phyloP scores from a whole-genome alignment of 176 grass and related monocot species.

The Zea mays region Zm-B73-REFERENCE-NAM-5.0 NC_050101.1:121475001-121475500 shows the following conservation, averaged over 20 bases:
- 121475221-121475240: neutral
- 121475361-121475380: neutral
- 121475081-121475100: neutral
- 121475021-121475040: neutral
- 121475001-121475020: neutral
- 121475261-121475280: neutral
- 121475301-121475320: neutral
- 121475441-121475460: neutral
- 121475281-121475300: neutral
- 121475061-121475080: neutral
- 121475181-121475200: neutral
- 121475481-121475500: neutral
- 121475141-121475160: neutral
- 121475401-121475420: neutral
- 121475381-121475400: neutral
- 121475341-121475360: neutral
- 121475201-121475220: neutral
- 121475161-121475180: neutral
- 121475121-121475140: neutral
- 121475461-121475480: neutral
- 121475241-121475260: neutral
- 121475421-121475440: neutral
- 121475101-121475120: constrained; percentile 3
- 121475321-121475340: neutral
- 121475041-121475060: neutral